These are phyloP conservation scores for Tothia fuscella DNA, from an alignment of 2,329 filamentous ascomycete species.

Conservation along the genomic window DNA sequence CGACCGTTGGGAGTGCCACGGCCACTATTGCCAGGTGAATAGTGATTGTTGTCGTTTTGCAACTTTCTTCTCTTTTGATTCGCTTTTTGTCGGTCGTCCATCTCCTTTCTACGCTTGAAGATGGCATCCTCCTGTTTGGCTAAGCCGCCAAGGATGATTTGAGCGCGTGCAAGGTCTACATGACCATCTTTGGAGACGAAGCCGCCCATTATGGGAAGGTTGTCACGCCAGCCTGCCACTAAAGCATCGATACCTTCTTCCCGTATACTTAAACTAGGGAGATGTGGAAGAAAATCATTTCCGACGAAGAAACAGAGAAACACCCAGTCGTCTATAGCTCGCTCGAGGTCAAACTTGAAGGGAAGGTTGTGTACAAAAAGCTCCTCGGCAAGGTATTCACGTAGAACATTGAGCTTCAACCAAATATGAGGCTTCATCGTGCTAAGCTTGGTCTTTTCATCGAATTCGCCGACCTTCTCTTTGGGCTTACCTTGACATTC, in stretches of 20 bases:
- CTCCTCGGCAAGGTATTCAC: constrained; percentile 88
- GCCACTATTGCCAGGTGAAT: neutral
- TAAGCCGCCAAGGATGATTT: constrained; percentile 76
- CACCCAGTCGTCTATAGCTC: constrained; percentile 94
- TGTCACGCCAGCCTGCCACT: constrained; percentile 94
- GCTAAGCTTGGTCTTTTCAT: constrained; percentile 62
- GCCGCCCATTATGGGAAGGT: constrained; percentile 80
- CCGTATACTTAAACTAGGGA: constrained; percentile 93
- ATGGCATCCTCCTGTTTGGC: constrained; percentile 91
- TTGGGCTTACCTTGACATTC: constrained; percentile 73
- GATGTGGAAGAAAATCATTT: constrained; percentile 94
- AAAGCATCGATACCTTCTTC: constrained; percentile 95
- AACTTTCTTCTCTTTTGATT: constrained; percentile 67
- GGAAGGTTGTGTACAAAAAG: constrained; percentile 70
- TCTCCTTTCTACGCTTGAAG: constrained; percentile 76
- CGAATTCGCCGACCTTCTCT: constrained; percentile 65
- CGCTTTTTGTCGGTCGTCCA: constrained; percentile 72
- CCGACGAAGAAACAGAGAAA: constrained; percentile 99
- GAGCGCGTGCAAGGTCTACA: constrained; percentile 75
- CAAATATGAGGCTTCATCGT: constrained; percentile 90
- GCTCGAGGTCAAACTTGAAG: constrained; percentile 86
- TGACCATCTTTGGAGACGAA: constrained; percentile 93
- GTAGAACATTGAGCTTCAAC: constrained; percentile 83
- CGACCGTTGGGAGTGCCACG: constrained; percentile 1
- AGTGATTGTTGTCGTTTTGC: constrained; percentile 41